Evolutionary conservation across 1,284 basidiomycete genomes (phyloP), one percentile per base, ranked within the genome.

Genomic region (Bondarzewia mesenterica): DNA sequence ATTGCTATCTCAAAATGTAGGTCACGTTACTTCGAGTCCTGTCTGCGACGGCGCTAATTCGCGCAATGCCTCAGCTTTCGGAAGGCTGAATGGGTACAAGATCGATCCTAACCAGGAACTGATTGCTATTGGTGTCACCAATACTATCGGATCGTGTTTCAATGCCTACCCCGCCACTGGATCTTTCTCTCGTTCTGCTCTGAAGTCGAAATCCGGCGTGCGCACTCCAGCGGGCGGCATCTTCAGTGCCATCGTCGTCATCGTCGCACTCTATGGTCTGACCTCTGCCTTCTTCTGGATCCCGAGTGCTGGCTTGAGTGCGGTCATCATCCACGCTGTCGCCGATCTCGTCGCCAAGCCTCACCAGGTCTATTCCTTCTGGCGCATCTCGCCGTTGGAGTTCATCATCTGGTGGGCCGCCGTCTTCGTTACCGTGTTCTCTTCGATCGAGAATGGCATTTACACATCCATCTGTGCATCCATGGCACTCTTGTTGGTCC

Each of bases 101-200:
- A 98, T 99, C 66, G 85, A 97, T 62, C 93, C 95, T 15, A 94
- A 93, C 69, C 95, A 98, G 66, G 95, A 98, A 66, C 77, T 98
- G 46, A 88, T 98, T 58, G 95, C 96, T 37, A 98, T 99, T 55
- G 95, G 96, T 38, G 93, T 98, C n/a, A 85, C 92, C 8, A 95
- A 94, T 63, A 85, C 85, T 0, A 61, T 93, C 53, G 91, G 92
- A 14, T 85, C 87, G 7, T 73, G 85, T 55, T 96, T 97, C 65
- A 79, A 82, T 50, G 95, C 92, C 2, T 99, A 97, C 66, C 93
- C 95, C 7, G 92, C 94, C 0, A 99, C 96, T 7, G 96, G 95
- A 14, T 98, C 94, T 0, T 99, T 99, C 78, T 97, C 93, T 36
- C 91, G 95, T 32, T 92, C 93, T 3, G 95, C 95, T 1, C 76